Percentiles rank a stretch among this genome's conserved stretches.
phyloP scores from a whole-genome alignment of 176 grass and related monocot genomes.

The Ensete glaucum region DNA sequence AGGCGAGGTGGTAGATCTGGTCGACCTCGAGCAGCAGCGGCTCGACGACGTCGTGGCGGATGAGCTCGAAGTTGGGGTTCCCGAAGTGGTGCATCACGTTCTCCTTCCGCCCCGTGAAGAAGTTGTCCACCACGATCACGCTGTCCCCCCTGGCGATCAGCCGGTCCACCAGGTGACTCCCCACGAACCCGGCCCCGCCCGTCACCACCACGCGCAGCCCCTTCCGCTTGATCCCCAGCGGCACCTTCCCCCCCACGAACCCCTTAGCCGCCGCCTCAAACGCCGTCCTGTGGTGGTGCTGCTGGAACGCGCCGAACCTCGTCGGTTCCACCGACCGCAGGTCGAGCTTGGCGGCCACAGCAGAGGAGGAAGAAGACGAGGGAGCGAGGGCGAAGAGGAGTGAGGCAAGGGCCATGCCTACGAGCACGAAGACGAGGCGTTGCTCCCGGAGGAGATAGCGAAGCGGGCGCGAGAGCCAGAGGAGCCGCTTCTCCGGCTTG shows the following conservation, averaged over 20 bases:
- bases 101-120: conserved; percentile 90
- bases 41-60: conserved; percentile 93
- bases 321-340: conserved; percentile 5
- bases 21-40: conserved; percentile 89
- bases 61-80: conserved; percentile 85
- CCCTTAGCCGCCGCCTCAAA: conserved; percentile 10
- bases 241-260: conserved; percentile 72
- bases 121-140: conserved; percentile 95
- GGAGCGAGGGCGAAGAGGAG: conserved; percentile 38
- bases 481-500: conserved; percentile 51
- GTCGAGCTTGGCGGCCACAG: neutral
- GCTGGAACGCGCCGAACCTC: neutral
- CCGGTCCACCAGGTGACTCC: conserved; percentile 82
- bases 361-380: neutral
- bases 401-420: conserved; percentile 54
- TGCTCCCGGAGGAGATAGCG: conserved; percentile 57
- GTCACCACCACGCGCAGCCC: conserved; percentile 70
- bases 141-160: conserved; percentile 68
- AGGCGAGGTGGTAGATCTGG: conserved; percentile 97
- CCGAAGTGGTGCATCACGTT: conserved; percentile 81
- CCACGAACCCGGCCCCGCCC: conserved; percentile 81
- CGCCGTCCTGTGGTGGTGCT: conserved; percentile 2
- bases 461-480: conserved; percentile 43
- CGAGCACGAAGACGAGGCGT: conserved; percentile 62
- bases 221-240: conserved; percentile 71